phyloP scores from a whole-genome alignment of 2,329 filamentous ascomycete genomes.

The Mycocentrospora acerina region DNA sequence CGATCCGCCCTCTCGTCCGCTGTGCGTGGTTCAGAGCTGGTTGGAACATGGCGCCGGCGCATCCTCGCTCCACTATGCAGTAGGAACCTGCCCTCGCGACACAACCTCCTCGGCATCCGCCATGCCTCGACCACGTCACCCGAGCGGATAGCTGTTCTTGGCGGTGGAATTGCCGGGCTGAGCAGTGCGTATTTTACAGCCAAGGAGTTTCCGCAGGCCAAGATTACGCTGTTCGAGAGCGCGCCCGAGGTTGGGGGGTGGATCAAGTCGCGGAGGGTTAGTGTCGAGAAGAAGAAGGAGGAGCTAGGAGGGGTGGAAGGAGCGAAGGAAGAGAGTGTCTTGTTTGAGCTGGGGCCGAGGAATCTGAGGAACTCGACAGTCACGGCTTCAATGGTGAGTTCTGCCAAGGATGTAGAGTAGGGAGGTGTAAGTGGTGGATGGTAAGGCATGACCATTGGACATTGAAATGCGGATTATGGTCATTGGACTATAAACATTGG shows the following conservation, averaged over 20 bases:
- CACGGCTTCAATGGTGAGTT: slow-evolving; percentile 68
- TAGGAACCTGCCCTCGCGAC: too few species aligned
- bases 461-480: slow-evolving; percentile 3
- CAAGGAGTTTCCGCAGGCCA: slow-evolving; percentile 64
- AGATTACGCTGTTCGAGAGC: slow-evolving; percentile 81
- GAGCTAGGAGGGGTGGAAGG: too few species aligned
- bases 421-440: too few species aligned
- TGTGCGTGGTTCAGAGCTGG: too few species aligned
- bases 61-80: too few species aligned
- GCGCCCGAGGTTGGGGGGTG: slow-evolving; percentile 75
- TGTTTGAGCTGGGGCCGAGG: slow-evolving; percentile 83
- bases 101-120: slow-evolving; percentile 2
- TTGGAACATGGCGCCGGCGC: too few species aligned
- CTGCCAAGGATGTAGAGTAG: too few species aligned
- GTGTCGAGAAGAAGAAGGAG: too few species aligned
- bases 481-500: too few species aligned
- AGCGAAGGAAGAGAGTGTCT: slow-evolving; percentile 62
- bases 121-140: slow-evolving; percentile 28
- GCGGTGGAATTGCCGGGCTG: slow-evolving; percentile 55
- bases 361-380: slow-evolving; percentile 71
- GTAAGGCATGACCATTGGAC: too few species aligned
- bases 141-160: slow-evolving; percentile 52
- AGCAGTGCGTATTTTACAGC: slow-evolving; percentile 68
- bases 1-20: slow-evolving; percentile 15
- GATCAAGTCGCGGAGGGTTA: slow-evolving; percentile 68